Conservation (phyloP, 73 alveolate species). For the Paraurostyla sp. region DNA sequence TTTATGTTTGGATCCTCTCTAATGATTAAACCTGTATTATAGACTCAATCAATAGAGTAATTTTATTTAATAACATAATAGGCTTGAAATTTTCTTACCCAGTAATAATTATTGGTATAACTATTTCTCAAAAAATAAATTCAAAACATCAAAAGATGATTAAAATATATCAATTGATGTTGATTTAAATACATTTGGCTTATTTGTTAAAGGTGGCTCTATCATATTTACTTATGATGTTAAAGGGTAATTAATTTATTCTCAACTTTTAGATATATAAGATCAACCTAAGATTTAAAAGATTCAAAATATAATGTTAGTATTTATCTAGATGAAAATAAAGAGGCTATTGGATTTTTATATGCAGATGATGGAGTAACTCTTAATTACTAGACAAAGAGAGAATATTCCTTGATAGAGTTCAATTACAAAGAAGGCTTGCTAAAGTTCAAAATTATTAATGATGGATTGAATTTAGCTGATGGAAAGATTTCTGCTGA, state of each 20-base stretch:
- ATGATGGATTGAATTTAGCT: slow-evolving; percentile 20
- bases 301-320: background rate
- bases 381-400: slow-evolving; percentile 38
- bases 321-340: slow-evolving; percentile 66
- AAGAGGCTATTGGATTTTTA: slow-evolving; percentile 62
- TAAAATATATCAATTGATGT: background rate
- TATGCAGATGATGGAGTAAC: slow-evolving; percentile 75
- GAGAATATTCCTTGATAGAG: background rate
- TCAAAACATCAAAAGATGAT: background rate
- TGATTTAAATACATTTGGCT: slow-evolving; percentile 29
- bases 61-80: background rate
- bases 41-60: background rate
- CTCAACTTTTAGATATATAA: slow-evolving; percentile 16
- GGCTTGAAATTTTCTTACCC: slow-evolving; percentile 4
- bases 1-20: slow-evolving; percentile 68
- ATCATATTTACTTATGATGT: slow-evolving; percentile 54
- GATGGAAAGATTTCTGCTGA: too few relatives aligned
- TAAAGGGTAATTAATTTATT: slow-evolving; percentile 6
- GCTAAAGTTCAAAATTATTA: background rate
- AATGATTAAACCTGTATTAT: slow-evolving; percentile 17
- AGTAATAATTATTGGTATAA: slow-evolving; percentile 21
- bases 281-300: slow-evolving; percentile 44
- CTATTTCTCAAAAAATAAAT: slow-evolving; percentile 9
- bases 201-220: slow-evolving; percentile 73
- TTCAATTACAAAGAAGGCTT: background rate